Percentiles rank a stretch among this genome's conserved stretches.
phyloP scores from a whole-genome alignment of 1,284 basidiomycete genomes.

The Rhodotorula sp. region DNA sequence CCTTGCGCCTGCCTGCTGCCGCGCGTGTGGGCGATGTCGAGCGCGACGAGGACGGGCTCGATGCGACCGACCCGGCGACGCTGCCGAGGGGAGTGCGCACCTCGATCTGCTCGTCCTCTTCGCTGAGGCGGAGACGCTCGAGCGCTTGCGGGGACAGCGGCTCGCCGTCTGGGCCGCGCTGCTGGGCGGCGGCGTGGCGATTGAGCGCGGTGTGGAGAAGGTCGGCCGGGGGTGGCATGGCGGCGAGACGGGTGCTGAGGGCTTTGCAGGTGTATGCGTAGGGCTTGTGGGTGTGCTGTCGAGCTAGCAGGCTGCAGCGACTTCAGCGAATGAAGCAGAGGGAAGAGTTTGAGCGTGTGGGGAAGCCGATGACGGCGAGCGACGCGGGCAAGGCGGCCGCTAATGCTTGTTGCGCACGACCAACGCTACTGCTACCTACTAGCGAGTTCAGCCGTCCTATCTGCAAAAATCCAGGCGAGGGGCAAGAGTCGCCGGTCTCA shows the following conservation, averaged over 20 bases:
- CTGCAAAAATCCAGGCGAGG: not conserved
- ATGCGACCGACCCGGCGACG: slow-evolving; percentile 17
- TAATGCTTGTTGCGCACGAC: not conserved
- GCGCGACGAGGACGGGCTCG: slow-evolving; percentile 22
- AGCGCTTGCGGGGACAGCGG: slow-evolving; percentile 12
- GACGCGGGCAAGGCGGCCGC: too few species aligned
- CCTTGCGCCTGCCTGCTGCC: not conserved
- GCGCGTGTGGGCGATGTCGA: slow-evolving; percentile 24
- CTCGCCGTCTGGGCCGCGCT: slow-evolving; percentile 14
- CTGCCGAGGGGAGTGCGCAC: slow-evolving; percentile 33
- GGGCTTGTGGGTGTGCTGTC: too few species aligned
- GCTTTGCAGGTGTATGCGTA: not conserved
- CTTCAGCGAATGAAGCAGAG: not conserved
- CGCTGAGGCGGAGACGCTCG: slow-evolving; percentile 16
- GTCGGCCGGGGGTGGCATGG: slow-evolving; percentile 6
- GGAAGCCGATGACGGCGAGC: not conserved
- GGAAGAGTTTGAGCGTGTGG: not conserved
- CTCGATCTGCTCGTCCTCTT: slow-evolving; percentile 36
- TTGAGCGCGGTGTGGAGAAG: slow-evolving; percentile 32
- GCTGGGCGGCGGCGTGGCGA: slow-evolving; percentile 18
- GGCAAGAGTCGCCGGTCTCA: too few species aligned
- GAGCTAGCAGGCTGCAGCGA: too few species aligned
- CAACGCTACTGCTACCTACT: too few species aligned
- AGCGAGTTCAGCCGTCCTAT: too few species aligned
- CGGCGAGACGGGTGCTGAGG: not conserved